Base-by-base conservation (phyloP, 805 yeast species). In the Candida patagonica region DNA sequence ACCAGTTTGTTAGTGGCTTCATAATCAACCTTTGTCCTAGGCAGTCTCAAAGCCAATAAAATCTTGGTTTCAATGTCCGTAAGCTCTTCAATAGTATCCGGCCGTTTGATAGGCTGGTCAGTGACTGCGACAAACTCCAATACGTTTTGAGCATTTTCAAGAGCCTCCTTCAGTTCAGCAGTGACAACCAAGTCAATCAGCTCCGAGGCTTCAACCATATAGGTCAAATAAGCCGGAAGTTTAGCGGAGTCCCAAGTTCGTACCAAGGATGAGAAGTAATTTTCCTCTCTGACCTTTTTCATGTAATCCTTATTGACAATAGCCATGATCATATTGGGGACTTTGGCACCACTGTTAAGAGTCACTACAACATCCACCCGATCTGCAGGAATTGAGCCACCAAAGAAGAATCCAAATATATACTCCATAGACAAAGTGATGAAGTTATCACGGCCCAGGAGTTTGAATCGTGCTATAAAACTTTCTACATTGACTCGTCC, bases 161-260 rank as follows among this genome's bases (percentile, higher is more conserved):
- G 57, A 35, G 70, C 68, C n/a, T 56, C 66, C 48, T 53, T 49
- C 13, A 66, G 49, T 45, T 71, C 73, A 21, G 66, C 63, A 38
- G 76, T 70, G 49, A 71, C 68, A 38, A 83, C 63, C 42, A 74
- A 65, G 4, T 76, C 85, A 49, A 80, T 86, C 65, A 84, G 69
- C 59, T 89, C 97, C 45, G 78, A 70, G 42, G 76, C 76, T 68
- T 92, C 99, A 51, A 82, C 69, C 97, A 92, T 88, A 64, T 75
- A 85, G 21, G 85, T 95, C 55, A 71, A 83, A 47, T 81, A 76
- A 33, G 63, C 52, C 26, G 96, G 95, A 51, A 89, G 67, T 49
- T 73, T 70, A 20, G 81, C 76, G 57, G 86, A 94, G 43, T 68
- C 72, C 30, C 80, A 52, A 30, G 95, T 84, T 51, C 76, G 83